These are phyloP conservation scores for Beauveria sp. DNA, from an alignment of 2,329 filamentous ascomycete species.

Conservation along the genomic window DNA sequence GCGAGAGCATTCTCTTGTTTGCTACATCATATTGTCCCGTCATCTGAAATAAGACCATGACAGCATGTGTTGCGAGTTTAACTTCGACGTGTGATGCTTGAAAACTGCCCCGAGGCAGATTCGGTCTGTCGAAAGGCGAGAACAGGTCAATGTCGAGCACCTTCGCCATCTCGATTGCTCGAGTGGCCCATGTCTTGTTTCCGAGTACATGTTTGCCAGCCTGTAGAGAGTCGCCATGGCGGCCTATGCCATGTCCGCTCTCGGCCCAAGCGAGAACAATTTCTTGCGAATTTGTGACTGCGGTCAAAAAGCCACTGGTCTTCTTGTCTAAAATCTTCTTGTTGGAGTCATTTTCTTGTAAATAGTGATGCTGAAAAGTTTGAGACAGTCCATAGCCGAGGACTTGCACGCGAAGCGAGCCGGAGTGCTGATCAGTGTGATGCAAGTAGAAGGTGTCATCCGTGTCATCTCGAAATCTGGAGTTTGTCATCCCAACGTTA, in stretches of 20 bases:
- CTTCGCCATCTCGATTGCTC: constrained; percentile 23
- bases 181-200: constrained; percentile 24
- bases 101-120: constrained; percentile 15
- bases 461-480: not conserved
- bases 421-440: not conserved
- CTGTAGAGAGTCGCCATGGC: constrained; percentile 24
- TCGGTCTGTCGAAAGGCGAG: constrained; percentile 21
- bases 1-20: constrained; percentile 14
- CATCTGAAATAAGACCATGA: constrained; percentile 22
- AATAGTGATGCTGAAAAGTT: not conserved
- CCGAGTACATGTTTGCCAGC: constrained; percentile 17
- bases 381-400: not conserved
- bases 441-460: not conserved
- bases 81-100: constrained; percentile 31
- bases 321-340: not conserved
- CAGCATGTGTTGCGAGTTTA: constrained; percentile 29
- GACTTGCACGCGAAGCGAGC: not conserved
- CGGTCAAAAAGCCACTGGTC: not conserved
- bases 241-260: constrained; percentile 22
- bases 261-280: constrained; percentile 2
- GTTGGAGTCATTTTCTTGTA: not conserved
- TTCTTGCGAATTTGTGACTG: not conserved
- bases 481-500: not conserved
- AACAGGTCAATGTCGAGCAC: constrained; percentile 23
- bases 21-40: not conserved